These are phyloP conservation scores for Penicillium hesseltinei DNA, from an alignment of 2,329 filamentous ascomycete genomes.

Conservation along the genomic window DNA sequence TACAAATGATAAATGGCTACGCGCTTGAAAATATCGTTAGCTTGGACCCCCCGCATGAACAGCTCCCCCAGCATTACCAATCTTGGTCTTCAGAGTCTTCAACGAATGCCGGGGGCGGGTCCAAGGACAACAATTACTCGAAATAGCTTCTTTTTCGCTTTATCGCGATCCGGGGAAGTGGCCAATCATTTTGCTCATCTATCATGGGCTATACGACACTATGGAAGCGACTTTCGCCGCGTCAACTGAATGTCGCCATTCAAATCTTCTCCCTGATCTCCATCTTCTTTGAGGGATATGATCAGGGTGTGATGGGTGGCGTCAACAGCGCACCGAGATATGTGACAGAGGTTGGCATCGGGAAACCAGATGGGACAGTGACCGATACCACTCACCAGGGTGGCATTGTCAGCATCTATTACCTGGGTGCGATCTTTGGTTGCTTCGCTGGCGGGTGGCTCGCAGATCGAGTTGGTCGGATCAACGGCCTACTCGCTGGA, in stretches of 20 bases:
- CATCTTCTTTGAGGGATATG: conserved; percentile 49
- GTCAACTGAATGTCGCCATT: conserved; percentile 44
- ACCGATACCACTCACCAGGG: conserved; percentile 52
- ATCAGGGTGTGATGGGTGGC: conserved; percentile 56
- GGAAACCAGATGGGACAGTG: conserved; percentile 45
- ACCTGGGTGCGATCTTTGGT: conserved; percentile 52
- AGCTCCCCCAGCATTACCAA: neutral
- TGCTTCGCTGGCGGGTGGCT: conserved; percentile 52
- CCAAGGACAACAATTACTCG: conserved; percentile 15
- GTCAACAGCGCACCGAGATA: conserved; percentile 47
- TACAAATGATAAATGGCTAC: conserved; percentile 17
- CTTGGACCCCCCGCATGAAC: neutral
- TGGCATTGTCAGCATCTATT: conserved; percentile 55
- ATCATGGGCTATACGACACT: conserved; percentile 42
- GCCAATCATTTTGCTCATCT: neutral
- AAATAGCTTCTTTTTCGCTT: neutral
- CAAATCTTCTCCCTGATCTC: conserved; percentile 34
- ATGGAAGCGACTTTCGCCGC: conserved; percentile 46
- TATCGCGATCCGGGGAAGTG: neutral
- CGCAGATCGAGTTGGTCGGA: conserved; percentile 55
- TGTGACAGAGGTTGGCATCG: conserved; percentile 45
- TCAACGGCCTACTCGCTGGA: conserved; percentile 51
- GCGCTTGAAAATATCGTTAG: conserved; percentile 15
- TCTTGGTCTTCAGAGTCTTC: neutral
- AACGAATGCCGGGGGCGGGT: conserved; percentile 4